Evolutionary conservation across 139 green algal species (phyloP), one percentile per base, ranked within the genome.

Genomic region (Zygnema circumcarinatum): DNA sequence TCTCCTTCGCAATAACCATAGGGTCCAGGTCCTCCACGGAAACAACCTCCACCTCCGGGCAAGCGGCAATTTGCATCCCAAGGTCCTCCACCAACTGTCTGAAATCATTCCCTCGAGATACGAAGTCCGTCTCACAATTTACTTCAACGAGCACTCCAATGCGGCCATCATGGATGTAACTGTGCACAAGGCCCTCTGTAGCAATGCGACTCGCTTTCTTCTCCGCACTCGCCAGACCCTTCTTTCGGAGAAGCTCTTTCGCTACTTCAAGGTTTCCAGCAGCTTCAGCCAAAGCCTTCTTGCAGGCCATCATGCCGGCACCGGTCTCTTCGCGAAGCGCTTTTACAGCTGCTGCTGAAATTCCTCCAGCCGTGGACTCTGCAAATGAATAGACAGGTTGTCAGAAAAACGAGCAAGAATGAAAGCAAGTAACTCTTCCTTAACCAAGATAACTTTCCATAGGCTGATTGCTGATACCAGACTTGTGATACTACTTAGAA

Each of bases 81-180:
- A 98, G 78, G 80, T 98, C 95, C 52, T 90, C 73, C 0, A 94
- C 95, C 81, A 99, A 95, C 90, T 95, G 89, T 80, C 95, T 92
- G 94, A 99, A 98, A 74, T 93, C 94, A 74, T 98, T 95, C 7
- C 92, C 93, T 0, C 94, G 93, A 0, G 97, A 96, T 54, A 99
- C 97, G 89, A 99, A 99, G 92, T 99, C 97, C 21, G 97, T 99
- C 93, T 99, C 97, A 92, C 97, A 98, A 95, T 99, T 99, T 35
- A 94, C 86, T 86, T 94, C 92, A 0, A 93, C 35, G 1, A 94
- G 56, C 1, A 94, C 92, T 35, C 92, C 92, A 47, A 94, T 90
- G 52, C 92, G 93, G 78, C 92, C 94, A 89, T 95, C 93, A 93
- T 99, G 97, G 92, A 99, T 97, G 94, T 99, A 99, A n/a, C 90